Base-by-base conservation (phyloP, 1,284 basidiomycete genomes). In the Testicularia cyperi region DNA sequence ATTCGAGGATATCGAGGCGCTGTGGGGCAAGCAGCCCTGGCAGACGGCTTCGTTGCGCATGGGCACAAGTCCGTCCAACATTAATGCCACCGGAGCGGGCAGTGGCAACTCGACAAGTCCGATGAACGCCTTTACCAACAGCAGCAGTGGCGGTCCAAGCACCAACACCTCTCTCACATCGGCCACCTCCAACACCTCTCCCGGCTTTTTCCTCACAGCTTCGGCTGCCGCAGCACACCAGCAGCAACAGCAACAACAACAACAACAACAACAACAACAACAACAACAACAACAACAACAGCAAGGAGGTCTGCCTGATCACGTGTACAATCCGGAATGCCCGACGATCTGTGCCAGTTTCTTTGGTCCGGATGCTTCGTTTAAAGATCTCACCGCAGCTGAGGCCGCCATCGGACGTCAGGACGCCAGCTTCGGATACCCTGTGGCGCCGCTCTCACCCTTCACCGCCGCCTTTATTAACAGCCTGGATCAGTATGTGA, bases 21-120 rank as follows among this genome's bases (percentile, higher is more conserved):
- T 63, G 10, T 63, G 60, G 60, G 42, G 48, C 18, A 63, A 63
- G 36, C 60, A 63, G 18, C 60, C 60, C 16, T 63, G 60, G 60
- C 48, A 57, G 42, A 56, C 60, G 4, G 52, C 58, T 1, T 52
- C 46, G 38, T 25, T 61, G 5, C 45, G 57, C 22, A 61, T 55
- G 57, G 57, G 57, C 4, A 61, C 57, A 6, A 48, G 45, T 3
- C 43, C 47, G 29, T 32, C 48, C 15, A 44, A 31, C 39, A 47
- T 38, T 12, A 8, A 28, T 16, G 40, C 48, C 3, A 14, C 30
- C 2, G 42, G 38, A 15, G 35, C 20, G 10, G 49, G 36, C 18
- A 47, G n/a, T n/a, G n/a, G n/a, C n/a, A n/a, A n/a, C n/a, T n/a
- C n/a, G n/a, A n/a, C n/a, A n/a, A n/a, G n/a, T n/a, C n/a, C n/a